phyloP scores from a whole-genome alignment of 768 basidiomycete genomes.

The Boletus reticulatus region DNA sequence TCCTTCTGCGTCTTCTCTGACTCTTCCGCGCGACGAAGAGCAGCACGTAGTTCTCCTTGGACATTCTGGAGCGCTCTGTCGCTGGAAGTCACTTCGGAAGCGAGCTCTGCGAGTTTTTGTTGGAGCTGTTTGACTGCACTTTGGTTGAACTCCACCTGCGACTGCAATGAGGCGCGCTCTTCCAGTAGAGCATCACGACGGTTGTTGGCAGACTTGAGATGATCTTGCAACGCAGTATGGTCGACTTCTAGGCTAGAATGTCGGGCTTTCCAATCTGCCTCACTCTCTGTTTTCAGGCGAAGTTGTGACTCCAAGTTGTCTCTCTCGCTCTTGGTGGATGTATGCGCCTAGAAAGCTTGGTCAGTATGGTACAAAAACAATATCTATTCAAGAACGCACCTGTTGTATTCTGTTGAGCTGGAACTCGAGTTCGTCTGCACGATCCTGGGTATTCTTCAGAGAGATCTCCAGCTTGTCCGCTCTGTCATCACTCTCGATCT shows the following conservation, averaged over 20 bases:
- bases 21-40: conserved; percentile 68
- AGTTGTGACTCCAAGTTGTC: conserved; percentile 53
- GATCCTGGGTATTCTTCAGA: conserved; percentile 75
- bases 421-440: conserved; percentile 80
- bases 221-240: conserved; percentile 37
- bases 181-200: conserved; percentile 48
- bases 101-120: conserved; percentile 55
- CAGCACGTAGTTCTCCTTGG: conserved; percentile 64
- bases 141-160: conserved; percentile 45
- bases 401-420: conserved; percentile 78
- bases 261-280: conserved; percentile 46
- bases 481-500: conserved; percentile 81
- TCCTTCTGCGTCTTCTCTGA: conserved; percentile 70
- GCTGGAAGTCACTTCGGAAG: conserved; percentile 50
- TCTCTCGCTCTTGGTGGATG: conserved; percentile 57
- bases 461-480: conserved; percentile 71
- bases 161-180: conserved; percentile 50
- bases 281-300: conserved; percentile 39
- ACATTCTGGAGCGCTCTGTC: conserved; percentile 56
- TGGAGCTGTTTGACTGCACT: conserved; percentile 51
- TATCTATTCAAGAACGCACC: conserved; percentile 37
- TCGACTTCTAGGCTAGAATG: conserved; percentile 46
- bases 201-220: conserved; percentile 42
- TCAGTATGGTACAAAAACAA: neutral
- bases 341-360: conserved; percentile 44